Conservation (phyloP, 148 eudicot species). For the Nepenthes gracilis region DNA sequence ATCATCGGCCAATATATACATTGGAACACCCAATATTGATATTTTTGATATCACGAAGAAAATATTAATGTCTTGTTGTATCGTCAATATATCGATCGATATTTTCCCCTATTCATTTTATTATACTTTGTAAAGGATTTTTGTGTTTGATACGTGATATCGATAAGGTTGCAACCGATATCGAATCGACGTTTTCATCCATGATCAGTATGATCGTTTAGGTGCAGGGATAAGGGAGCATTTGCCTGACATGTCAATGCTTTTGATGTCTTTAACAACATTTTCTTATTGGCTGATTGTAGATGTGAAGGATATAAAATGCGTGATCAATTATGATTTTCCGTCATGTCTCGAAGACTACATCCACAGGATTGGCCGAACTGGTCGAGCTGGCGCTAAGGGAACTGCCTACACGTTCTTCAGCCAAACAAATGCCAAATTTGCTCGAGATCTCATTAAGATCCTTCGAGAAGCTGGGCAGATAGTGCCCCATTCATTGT, state of each 20-base stretch:
- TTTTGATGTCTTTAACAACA: conserved; percentile 6
- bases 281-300: conserved; percentile 11
- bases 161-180: too few species aligned
- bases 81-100: too few species aligned
- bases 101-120: too few species aligned
- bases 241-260: conserved; percentile 10
- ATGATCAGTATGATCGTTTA: conserved; percentile 29
- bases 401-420: conserved; percentile 90
- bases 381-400: conserved; percentile 96
- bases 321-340: conserved; percentile 88
- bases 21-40: too few species aligned
- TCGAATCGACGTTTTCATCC: too few species aligned
- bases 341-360: conserved; percentile 90
- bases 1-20: too few species aligned
- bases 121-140: too few species aligned
- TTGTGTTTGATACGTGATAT: too few species aligned
- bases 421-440: conserved; percentile 75
- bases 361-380: conserved; percentile 93
- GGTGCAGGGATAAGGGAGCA: conserved; percentile 86
- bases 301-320: conserved; percentile 99
- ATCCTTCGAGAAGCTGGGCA: conserved; percentile 94
- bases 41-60: too few species aligned
- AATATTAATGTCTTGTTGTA: too few species aligned
- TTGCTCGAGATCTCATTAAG: conserved; percentile 67
- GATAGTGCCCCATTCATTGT: conserved; percentile 53